These are phyloP conservation scores for Fusarium sp. DNA, from an alignment of 2,329 filamentous ascomycete species.

Conservation along the genomic window DNA sequence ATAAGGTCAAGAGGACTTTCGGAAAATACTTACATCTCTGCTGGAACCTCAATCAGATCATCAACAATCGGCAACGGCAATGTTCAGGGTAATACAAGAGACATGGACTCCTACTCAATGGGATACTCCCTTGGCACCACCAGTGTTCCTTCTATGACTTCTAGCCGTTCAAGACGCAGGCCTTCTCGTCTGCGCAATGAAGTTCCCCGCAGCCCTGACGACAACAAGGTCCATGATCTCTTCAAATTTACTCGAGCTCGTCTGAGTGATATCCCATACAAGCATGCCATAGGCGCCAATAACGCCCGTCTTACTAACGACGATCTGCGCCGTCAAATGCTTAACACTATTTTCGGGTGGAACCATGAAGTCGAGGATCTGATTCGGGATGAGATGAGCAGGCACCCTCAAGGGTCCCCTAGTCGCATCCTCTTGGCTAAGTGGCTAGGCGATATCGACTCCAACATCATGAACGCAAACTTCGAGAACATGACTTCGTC, in stretches of 20 bases:
- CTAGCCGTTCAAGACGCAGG: slow-evolving; percentile 61
- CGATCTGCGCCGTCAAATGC: slow-evolving; percentile 89
- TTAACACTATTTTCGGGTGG: slow-evolving; percentile 96
- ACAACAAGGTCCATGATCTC: slow-evolving; percentile 78
- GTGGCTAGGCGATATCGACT: slow-evolving; percentile 90
- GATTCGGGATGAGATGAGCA: slow-evolving; percentile 84
- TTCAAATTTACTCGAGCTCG: slow-evolving; percentile 89
- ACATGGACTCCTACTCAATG: slow-evolving; percentile 69
- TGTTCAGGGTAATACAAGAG: slow-evolving; percentile 35
- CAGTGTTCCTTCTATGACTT: slow-evolving; percentile 60
- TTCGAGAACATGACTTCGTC: slow-evolving; percentile 91
- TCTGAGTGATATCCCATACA: slow-evolving; percentile 85
- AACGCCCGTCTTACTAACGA: slow-evolving; percentile 77
- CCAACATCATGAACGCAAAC: slow-evolving; percentile 83
- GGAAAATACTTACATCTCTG: slow-evolving; percentile 77
- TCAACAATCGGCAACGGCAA: slow-evolving; percentile 50
- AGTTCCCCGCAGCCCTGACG: slow-evolving; percentile 80
- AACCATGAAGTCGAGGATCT: slow-evolving; percentile 84
- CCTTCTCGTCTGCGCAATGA: slow-evolving; percentile 85
- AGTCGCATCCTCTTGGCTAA: slow-evolving; percentile 87
- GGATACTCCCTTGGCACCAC: slow-evolving; percentile 56
- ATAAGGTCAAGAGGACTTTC: slow-evolving; percentile 67
- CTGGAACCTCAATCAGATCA: slow-evolving; percentile 65
- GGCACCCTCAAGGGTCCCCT: slow-evolving; percentile 79
- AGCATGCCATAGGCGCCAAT: slow-evolving; percentile 72